Evolutionary conservation across 2,329 filamentous ascomycete species (phyloP).

Genomic region (Neoscytalidium dimidiatum): DNA sequence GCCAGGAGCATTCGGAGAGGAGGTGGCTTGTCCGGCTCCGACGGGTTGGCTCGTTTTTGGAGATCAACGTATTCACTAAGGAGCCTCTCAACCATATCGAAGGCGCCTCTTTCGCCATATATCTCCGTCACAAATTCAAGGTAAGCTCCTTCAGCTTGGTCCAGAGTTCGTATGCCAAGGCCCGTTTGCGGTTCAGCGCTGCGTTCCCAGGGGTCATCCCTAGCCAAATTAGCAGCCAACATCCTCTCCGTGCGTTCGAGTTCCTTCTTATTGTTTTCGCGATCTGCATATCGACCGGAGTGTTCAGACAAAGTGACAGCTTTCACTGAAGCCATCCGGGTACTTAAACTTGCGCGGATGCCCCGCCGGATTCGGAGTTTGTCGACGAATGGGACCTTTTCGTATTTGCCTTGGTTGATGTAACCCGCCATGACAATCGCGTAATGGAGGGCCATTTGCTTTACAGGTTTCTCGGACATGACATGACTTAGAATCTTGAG

Average conservation of each 20-base stretch:
- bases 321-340: slow-evolving; percentile 42
- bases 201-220: slow-evolving; percentile 31
- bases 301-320: slow-evolving; percentile 29
- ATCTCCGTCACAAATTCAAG: slow-evolving; percentile 59
- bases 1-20: slow-evolving; percentile 61
- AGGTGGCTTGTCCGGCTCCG: slow-evolving; percentile 33
- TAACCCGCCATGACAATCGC: slow-evolving; percentile 56
- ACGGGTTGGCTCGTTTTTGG: neutral
- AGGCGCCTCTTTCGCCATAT: slow-evolving; percentile 47
- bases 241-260: slow-evolving; percentile 19
- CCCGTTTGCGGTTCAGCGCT: slow-evolving; percentile 31
- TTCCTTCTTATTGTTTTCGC: slow-evolving; percentile 22
- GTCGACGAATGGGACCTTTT: slow-evolving; percentile 55
- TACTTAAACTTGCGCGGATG: slow-evolving; percentile 44
- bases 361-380: slow-evolving; percentile 42
- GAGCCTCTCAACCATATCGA: slow-evolving; percentile 51
- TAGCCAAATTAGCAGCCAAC: slow-evolving; percentile 30
- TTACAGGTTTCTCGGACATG: slow-evolving; percentile 51
- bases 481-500: slow-evolving; percentile 53
- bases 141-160: slow-evolving; percentile 51
- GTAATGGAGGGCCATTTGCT: slow-evolving; percentile 53
- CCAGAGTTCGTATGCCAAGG: slow-evolving; percentile 29
- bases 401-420: slow-evolving; percentile 39
- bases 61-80: slow-evolving; percentile 53
- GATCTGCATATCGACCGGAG: neutral